phyloP scores from a whole-genome alignment of 2,329 filamentous ascomycete species.

The Penicillium sp. region DNA sequence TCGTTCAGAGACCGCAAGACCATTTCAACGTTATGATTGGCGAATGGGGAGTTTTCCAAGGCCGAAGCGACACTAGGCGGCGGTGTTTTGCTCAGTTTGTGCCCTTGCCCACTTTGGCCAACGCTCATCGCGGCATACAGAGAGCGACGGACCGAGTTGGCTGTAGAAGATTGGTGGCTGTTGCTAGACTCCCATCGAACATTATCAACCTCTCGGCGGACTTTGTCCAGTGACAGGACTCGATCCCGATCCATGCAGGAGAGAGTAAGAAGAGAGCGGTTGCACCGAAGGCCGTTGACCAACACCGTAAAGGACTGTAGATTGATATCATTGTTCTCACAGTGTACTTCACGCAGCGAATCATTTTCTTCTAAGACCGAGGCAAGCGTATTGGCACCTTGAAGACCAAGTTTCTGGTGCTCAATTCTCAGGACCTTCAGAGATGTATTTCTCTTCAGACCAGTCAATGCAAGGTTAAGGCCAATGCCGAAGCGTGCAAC shows the following conservation, averaged over 20 bases:
- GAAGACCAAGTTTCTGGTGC: constrained; percentile 66
- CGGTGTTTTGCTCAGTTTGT: constrained; percentile 36
- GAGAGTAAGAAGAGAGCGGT: constrained; percentile 61
- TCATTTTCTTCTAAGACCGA: constrained; percentile 66
- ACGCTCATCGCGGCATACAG: constrained; percentile 43
- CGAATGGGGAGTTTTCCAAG: constrained; percentile 26
- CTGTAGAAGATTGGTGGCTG: constrained; percentile 32
- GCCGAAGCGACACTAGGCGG: constrained; percentile 22
- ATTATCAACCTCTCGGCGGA: constrained; percentile 56
- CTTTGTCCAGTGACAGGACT: constrained; percentile 59
- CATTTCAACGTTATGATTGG: constrained; percentile 42
- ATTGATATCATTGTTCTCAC: constrained; percentile 70
- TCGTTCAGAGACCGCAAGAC: constrained; percentile 44
- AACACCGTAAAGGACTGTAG: constrained; percentile 69
- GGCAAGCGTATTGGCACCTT: constrained; percentile 67
- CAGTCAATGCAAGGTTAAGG: constrained; percentile 64
- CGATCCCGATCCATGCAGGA: constrained; percentile 64
- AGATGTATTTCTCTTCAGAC: constrained; percentile 63
- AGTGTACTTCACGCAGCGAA: constrained; percentile 64
- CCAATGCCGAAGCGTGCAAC: constrained; percentile 68
- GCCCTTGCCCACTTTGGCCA: constrained; percentile 29
- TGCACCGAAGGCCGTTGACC: constrained; percentile 67
- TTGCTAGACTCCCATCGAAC: constrained; percentile 45
- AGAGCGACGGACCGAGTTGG: constrained; percentile 46
- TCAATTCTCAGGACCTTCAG: constrained; percentile 64